These are phyloP conservation scores for Globisporangium parvum DNA, from an alignment of 352 stramenopile species.

Conservation along the genomic window DNA sequence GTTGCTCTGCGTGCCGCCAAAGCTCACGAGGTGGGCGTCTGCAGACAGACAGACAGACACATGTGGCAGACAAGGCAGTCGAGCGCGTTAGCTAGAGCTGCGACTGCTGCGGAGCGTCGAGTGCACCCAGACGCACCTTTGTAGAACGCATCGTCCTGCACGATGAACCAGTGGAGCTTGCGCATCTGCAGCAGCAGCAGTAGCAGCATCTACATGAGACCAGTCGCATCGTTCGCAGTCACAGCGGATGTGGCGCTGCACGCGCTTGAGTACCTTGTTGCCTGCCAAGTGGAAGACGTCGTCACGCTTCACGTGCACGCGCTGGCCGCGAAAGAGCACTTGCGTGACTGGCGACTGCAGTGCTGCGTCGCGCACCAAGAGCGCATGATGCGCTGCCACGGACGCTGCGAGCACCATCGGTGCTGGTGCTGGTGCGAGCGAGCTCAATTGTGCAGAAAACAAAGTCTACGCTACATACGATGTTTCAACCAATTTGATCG, in stretches of 20 bases:
- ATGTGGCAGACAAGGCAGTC: background rate
- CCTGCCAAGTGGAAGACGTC: constrained; percentile 75
- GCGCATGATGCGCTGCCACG: background rate
- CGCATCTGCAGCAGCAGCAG: constrained; percentile 44
- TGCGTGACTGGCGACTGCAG: constrained; percentile 44
- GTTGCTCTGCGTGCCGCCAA: constrained; percentile 78
- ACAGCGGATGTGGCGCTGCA: background rate
- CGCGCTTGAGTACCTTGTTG: constrained; percentile 56
- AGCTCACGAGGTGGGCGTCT: constrained; percentile 65
- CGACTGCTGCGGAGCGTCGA: background rate
- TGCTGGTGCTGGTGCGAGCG: too few relatives aligned
- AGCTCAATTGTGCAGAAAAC: too few relatives aligned
- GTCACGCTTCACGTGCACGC: constrained; percentile 82
- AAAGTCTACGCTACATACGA: too few relatives aligned
- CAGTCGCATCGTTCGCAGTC: background rate
- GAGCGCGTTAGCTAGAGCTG: background rate
- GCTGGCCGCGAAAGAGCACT: constrained; percentile 56
- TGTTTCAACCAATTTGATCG: too few relatives aligned
- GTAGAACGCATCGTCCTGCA: constrained; percentile 59
- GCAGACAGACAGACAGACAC: background rate
- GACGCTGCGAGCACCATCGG: background rate
- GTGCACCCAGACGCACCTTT: constrained; percentile 16
- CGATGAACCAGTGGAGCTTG: constrained; percentile 76
- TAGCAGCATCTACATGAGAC: too few relatives aligned
- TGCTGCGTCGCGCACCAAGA: constrained; percentile 2